Base-by-base conservation (phyloP, 2,329 filamentous ascomycete genomes). In the Fusarium compactum region DNA sequence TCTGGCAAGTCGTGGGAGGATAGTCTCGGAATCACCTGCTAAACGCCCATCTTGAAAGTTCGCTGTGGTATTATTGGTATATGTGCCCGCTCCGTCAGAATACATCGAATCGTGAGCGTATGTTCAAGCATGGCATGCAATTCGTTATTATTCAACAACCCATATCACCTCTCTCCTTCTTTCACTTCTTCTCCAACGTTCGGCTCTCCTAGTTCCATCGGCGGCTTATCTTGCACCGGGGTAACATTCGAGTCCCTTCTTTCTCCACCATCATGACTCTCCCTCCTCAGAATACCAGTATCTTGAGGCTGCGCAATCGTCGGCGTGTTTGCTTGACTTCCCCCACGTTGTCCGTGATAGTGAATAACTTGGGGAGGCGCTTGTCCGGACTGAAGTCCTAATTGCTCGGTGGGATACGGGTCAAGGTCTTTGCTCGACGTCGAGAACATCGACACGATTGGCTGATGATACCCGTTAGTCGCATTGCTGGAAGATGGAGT, bases 351-450 rank as follows among this genome's bases (percentile, higher is more conserved):
- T 8, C 89, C 89, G 68, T 91, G 89, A 71, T 91, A 91, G 72
- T 91, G 89, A 30, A 91, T 83, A 4, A 91, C 89, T 74, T 91
- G 89, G 12, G 89, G 89, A 27, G 89, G 88, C 18, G 85, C 82
- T 76, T 91, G 89, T 18, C 89, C 89, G 41, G 86, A 86, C 70
- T 90, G 87, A 4, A 87, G 85, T 18, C 89, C 89, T 8, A 91
- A 80, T 52, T 90, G 83, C 71, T 91, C 87, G 29, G 89, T 90
- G 8, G 90, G 89, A 74, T 91, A 91, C 1, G 87, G 90, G 73
- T 91, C 87, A 32, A 92, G 80, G 75, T 92, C 90, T 77, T 90
- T 90, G 79, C 89, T 91, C 12, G 89, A 91, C 3, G 90, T 92
- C 38, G 89, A 91, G 74, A 92, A 92, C 24, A 88, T 90, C 46